Evolutionary conservation across 2,329 filamentous ascomycete species (phyloP).

Genomic region (Hortaea werneckii): DNA sequence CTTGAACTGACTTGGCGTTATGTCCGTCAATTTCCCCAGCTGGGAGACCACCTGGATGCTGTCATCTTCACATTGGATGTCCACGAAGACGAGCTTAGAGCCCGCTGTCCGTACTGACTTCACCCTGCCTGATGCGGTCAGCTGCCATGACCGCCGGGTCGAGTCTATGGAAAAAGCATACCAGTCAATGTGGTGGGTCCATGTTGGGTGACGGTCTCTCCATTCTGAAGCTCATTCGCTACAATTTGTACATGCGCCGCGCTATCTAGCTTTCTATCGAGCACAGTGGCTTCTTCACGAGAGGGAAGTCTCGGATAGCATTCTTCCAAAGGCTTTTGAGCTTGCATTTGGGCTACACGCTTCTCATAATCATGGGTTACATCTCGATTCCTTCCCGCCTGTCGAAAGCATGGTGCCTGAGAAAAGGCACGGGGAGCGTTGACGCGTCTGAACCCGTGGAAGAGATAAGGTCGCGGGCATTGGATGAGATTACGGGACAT

Average conservation of each 20-base stretch:
- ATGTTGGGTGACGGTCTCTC: slow-evolving; percentile 1
- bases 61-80: slow-evolving; percentile 53
- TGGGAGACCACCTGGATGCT: slow-evolving; percentile 70
- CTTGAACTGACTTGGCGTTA: slow-evolving; percentile 41
- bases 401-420: slow-evolving; percentile 1
- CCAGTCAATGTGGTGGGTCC: not conserved
- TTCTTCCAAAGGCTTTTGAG: slow-evolving; percentile 38
- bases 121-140: slow-evolving; percentile 54
- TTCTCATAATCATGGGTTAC: slow-evolving; percentile 34
- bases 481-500: slow-evolving; percentile 36
- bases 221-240: slow-evolving; percentile 12
- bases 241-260: not conserved
- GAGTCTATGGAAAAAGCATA: not conserved
- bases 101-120: slow-evolving; percentile 60
- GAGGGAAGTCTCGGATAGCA: slow-evolving; percentile 39
- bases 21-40: slow-evolving; percentile 41
- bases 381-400: slow-evolving; percentile 6
- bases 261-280: not conserved
- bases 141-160: not conserved
- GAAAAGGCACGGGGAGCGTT: slow-evolving; percentile 42
- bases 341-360: slow-evolving; percentile 45
- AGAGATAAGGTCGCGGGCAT: slow-evolving; percentile 46
- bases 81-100: slow-evolving; percentile 73
- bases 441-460: slow-evolving; percentile 27
- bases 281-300: too few species aligned